Base-by-base conservation (phyloP, 75 land plant species). In the Picea sitchensis region DNA sequence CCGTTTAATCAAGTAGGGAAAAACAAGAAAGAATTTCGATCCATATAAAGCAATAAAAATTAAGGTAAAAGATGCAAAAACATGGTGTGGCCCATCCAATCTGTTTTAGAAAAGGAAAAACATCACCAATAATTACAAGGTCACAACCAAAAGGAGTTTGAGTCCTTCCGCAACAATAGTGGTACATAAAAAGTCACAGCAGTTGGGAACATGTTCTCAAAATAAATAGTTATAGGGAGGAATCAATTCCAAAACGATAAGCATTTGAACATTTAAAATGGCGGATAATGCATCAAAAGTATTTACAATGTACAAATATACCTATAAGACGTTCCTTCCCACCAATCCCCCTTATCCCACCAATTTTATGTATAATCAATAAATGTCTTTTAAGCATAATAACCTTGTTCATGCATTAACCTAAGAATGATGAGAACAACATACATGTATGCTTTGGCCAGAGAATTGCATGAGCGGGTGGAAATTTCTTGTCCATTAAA, bases 381-480 rank as follows among this genome's bases (percentile, higher is more conserved):
- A 71, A 41, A 38, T 71, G 73, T 21, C n/a, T 71, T 71, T 47
- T 47, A 21, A 44, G 38, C 12, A 9, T 71, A 21, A 71, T 20
- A 44, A 64, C 13, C 13, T 64, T 26, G 30, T n/a, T 20, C 21
- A 44, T 71, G 54, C 74, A 44, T 44, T 71, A 21, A 71, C 18
- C 74, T 71, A n/a, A 41, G 23, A 44, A 71, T 71, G 54, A 41
- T 21, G 36, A 18, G 20, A 1, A 51, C 1, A 51, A 71, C 94
- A 75, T 92, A 98, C 99, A 98, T 61, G 81, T 98, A 98, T 12
- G 99, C 91, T 79, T 84, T 85, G 23, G 92, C 84, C 17, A 98
- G 83, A 7, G 81, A 72, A 73, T 79, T 75, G 82, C 98, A 93
- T 58, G 79, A 32, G 32, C 99, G 95, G n/a, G 99, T 92, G 4